phyloP scores from a whole-genome alignment of 2,329 filamentous ascomycete genomes.

The Aspergillus sojae region DNA sequence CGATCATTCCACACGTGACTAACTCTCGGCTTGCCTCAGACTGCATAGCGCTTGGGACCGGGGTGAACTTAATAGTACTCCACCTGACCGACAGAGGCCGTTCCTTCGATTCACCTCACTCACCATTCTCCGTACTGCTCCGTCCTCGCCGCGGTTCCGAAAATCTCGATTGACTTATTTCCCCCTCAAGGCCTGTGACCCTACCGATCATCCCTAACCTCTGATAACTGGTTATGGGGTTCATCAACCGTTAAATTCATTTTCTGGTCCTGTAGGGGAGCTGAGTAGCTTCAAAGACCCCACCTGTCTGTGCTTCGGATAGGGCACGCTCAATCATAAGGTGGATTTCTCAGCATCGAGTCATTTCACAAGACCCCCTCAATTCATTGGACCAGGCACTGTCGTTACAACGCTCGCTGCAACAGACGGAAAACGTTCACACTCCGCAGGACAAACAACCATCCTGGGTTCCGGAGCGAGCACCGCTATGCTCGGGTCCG shows the following conservation, averaged over 20 bases:
- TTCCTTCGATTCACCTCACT: slow-evolving; percentile 13
- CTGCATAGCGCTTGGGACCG: slow-evolving; percentile 15
- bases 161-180: slow-evolving; percentile 14
- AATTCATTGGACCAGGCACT: slow-evolving; percentile 5
- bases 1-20: slow-evolving; percentile 26
- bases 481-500: slow-evolving; percentile 45
- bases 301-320: slow-evolving; percentile 34
- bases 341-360: slow-evolving; percentile 31
- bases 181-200: slow-evolving; percentile 10
- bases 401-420: slow-evolving; percentile 2
- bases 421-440: slow-evolving; percentile 9
- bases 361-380: slow-evolving; percentile 14
- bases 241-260: slow-evolving; percentile 27
- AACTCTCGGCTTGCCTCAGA: slow-evolving; percentile 26
- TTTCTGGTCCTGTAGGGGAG: slow-evolving; percentile 30
- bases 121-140: slow-evolving; percentile 19
- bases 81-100: slow-evolving; percentile 26
- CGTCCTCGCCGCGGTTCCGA: slow-evolving; percentile 10
- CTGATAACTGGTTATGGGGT: slow-evolving; percentile 22
- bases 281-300: slow-evolving; percentile 29
- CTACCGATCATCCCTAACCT: slow-evolving; percentile 11
- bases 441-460: slow-evolving; percentile 19
- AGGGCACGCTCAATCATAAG: slow-evolving; percentile 30
- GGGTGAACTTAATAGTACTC: slow-evolving; percentile 17
- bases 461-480: slow-evolving; percentile 44